Evolutionary conservation across 2,329 filamentous ascomycete species (phyloP), one percentile per base, ranked within the genome.

Genomic region (Calonectria pseudoreteaudii): DNA sequence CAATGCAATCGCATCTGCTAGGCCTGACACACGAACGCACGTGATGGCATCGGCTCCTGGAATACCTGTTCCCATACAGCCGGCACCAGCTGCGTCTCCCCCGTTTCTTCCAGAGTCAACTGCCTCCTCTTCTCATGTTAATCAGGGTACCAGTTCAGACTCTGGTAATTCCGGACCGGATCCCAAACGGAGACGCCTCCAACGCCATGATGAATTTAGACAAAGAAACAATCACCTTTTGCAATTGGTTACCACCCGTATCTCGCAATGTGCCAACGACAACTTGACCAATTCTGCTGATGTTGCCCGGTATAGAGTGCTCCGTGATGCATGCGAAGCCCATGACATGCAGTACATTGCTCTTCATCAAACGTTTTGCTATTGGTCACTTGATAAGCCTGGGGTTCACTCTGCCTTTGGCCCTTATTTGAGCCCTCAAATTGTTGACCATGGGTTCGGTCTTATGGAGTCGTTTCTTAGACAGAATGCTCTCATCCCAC

Each of bases 291-390:
- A 76, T n/a, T 64, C 65, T 49, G 78, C 88, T 2, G 90, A 90
- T 73, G 78, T 80, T 56, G 85, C 85, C 30, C 87, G 93, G 36
- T 85, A 91, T 41, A 76, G 81, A n/a, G 86, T 94, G 10, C 84
- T 95, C 16, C 79, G 76, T 31, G 85, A 90, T 30, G 93, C 93
- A 1, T 93, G 91, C 75, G 53, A 75, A 2, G 78, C 81, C 0
- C 82, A 87, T 6, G 94, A 96, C 81, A 75, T 86, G 60, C 91
- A 94, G 79, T 95, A 93, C 80, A 77, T 95, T 65, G 86, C 88
- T 8, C 81, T 94, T 16, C 93, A 94, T 80, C 93, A 94, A 79
- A 73, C 93, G 2, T 92, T 91, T 81, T 94, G 92, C 79, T 79
- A 89, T 26, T 91, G 89, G 88, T 88, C 87, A 4, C 71, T 84